Percentiles rank a stretch among this genome's conserved stretches.
These are phyloP conservation scores for Coprinellus micaceus DNA, from an alignment of 768 basidiomycete genomes.

Conservation along the genomic window DNA sequence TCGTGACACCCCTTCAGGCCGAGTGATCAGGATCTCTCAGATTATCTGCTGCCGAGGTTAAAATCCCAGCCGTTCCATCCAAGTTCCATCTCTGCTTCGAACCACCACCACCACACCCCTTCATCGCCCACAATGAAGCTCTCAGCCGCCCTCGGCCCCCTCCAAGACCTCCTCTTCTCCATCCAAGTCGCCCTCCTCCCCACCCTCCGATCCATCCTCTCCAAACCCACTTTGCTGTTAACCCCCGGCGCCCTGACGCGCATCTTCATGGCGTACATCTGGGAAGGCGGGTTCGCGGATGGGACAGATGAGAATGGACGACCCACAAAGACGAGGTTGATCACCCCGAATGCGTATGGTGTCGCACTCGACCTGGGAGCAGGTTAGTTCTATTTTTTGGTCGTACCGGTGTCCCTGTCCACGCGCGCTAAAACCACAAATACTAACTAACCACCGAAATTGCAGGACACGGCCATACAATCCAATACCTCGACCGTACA, in stretches of 20 bases:
- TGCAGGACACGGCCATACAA: conserved; percentile 60
- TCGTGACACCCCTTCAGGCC: no score
- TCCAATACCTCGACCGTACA: conserved; percentile 52
- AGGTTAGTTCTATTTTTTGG: conserved; percentile 34
- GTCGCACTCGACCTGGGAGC: conserved; percentile 68
- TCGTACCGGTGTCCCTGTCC: no score
- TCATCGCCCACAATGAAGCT: conserved; percentile 39
- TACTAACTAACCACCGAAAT: no score
- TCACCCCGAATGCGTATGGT: conserved; percentile 53
- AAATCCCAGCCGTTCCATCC: no score
- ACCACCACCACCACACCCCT: no score
- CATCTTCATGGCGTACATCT: conserved; percentile 57
- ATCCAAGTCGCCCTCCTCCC: conserved; percentile 38
- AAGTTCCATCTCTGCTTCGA: no score
- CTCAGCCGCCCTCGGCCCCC: conserved; percentile 36
- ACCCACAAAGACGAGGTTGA: conserved; percentile 41
- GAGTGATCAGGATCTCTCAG: no score
- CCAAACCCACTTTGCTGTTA: conserved; percentile 42
- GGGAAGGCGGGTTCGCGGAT: conserved; percentile 45
- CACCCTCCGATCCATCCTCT: conserved; percentile 39
- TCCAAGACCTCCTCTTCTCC: conserved; percentile 40
- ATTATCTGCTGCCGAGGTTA: no score
- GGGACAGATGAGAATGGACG: conserved; percentile 42
- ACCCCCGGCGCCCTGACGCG: conserved; percentile 43
- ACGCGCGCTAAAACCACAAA: no score